Conservation (phyloP, 306 rosid genomes). For the Trifolium fragiferum region DNA sequence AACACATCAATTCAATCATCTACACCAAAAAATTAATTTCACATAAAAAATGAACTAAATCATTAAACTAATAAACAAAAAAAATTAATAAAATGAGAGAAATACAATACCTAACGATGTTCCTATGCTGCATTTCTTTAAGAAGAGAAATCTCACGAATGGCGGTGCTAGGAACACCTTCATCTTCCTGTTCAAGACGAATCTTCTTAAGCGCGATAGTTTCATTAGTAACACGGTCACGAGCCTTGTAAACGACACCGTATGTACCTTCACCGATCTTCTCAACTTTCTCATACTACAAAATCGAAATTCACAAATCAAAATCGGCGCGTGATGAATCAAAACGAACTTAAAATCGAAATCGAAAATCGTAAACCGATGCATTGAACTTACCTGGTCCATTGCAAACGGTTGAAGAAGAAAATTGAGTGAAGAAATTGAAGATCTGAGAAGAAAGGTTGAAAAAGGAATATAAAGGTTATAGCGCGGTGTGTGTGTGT, state of each 20-base stretch:
- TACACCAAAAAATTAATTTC: not conserved
- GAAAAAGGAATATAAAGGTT: too few species aligned
- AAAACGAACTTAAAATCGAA: not conserved
- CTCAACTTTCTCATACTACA: constrained; percentile 90
- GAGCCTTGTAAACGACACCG: constrained; percentile 95
- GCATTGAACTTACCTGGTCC: constrained; percentile 52
- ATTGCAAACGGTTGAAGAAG: constrained; percentile 34
- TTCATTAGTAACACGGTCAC: constrained; percentile 76
- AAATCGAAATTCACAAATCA: constrained; percentile 24
- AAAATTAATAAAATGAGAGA: not conserved
- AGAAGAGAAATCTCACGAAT: constrained; percentile 88
- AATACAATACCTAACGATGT: constrained; percentile 73
- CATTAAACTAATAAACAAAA: not conserved
- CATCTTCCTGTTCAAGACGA: constrained; percentile 93
- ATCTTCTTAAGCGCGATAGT: constrained; percentile 88
- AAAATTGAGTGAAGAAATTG: constrained; percentile 9
- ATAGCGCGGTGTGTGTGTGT: not conserved
- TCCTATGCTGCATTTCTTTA: constrained; percentile 91
- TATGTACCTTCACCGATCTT: constrained; percentile 95
- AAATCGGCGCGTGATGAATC: constrained; percentile 20
- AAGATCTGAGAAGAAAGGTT: constrained; percentile 38
- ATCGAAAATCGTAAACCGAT: not conserved
- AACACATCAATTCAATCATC: constrained; percentile 20
- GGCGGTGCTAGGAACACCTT: constrained; percentile 93
- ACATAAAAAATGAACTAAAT: not conserved